Evolutionary conservation across 768 basidiomycete species (phyloP), one percentile per base, ranked within the genome.

Genomic region (Lactifluus hygrophoroides): DNA sequence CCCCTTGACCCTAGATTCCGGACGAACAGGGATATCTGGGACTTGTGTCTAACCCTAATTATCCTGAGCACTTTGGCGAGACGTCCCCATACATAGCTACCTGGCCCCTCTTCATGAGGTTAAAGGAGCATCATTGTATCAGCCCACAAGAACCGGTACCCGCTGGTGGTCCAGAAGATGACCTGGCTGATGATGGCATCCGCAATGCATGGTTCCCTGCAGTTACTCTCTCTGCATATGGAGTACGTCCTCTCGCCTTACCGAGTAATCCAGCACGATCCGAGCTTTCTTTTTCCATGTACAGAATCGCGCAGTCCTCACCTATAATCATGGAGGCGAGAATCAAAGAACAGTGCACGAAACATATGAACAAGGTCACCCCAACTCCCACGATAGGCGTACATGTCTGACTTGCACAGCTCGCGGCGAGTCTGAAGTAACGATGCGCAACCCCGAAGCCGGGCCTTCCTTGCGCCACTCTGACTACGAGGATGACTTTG

Each of bases 51-150:
- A 60, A 58, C 42, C 47, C 53, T 19, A 55, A 64, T 21, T 68
- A 67, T 57, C 72, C 69, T 19, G 56, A 58, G 6, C 48, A 37
- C 6, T 72, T 73, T 49, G 60, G 65, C 55, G 69, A 70, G 38
- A 48, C 48, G 7, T 67, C 63, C 40, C 70, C 72, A 0, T 67
- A 58, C 23, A 66, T 81, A 34, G 71, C 70, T 5, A 76, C 75
- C 56, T 70, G 75, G 23, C 84, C 84, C 4, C 62, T 86, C 37
- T 85, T 77, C 66, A 74, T 88, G 71, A 76, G 81, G 11, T 69
- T 87, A 25, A 69, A 72, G 43, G 86, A 88, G 66, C 80, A 79
- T 51, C 73, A 76, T 51, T 76, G 75, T 60, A 70, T 75, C 65
- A 71, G 80, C 42, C 76, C 79, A 17, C 71, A 67, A 50, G 66